A percentile compares a stretch with the other conserved stretches of the same genome.
phyloP scores from a whole-genome alignment of 2,329 filamentous ascomycete species.

The Stachybotrys echinatus region DNA sequence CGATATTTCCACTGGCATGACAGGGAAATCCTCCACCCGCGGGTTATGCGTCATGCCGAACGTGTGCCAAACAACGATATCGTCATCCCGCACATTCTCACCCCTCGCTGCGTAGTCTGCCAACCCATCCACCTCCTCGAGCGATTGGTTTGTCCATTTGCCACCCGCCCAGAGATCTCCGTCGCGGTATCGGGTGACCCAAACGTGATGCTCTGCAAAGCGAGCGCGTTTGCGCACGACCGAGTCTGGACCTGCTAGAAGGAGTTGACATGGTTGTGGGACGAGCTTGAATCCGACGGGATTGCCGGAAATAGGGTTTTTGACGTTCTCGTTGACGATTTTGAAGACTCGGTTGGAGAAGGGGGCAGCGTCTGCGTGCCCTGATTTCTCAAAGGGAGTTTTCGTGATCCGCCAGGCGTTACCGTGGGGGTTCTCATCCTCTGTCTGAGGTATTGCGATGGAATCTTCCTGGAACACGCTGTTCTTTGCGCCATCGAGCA shows the following conservation, averaged over 20 bases:
- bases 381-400: no score
- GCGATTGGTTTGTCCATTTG: conserved; percentile 41
- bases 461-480: conserved; percentile 38
- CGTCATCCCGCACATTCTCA: conserved; percentile 42
- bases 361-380: conserved; percentile 46
- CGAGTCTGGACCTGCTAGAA: conserved; percentile 32
- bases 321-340: conserved; percentile 37
- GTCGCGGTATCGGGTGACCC: conserved; percentile 39
- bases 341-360: conserved; percentile 44
- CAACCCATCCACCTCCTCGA: conserved; percentile 29
- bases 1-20: conserved; percentile 57
- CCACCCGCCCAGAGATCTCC: conserved; percentile 38
- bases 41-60: conserved; percentile 62
- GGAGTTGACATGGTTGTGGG: conserved; percentile 47
- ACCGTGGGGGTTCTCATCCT: conserved; percentile 42
- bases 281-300: conserved; percentile 43
- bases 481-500: conserved; percentile 55
- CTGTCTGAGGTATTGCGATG: conserved; percentile 33
- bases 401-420: no score
- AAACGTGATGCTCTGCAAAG: conserved; percentile 37
- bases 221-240: conserved; percentile 34
- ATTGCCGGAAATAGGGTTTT: conserved; percentile 37
- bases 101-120: conserved; percentile 27
- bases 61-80: conserved; percentile 53
- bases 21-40: conserved; percentile 61